Conservation (phyloP, 2,329 filamentous ascomycete species). For the Ophiocordyceps camponoti-rufipedis region DNA sequence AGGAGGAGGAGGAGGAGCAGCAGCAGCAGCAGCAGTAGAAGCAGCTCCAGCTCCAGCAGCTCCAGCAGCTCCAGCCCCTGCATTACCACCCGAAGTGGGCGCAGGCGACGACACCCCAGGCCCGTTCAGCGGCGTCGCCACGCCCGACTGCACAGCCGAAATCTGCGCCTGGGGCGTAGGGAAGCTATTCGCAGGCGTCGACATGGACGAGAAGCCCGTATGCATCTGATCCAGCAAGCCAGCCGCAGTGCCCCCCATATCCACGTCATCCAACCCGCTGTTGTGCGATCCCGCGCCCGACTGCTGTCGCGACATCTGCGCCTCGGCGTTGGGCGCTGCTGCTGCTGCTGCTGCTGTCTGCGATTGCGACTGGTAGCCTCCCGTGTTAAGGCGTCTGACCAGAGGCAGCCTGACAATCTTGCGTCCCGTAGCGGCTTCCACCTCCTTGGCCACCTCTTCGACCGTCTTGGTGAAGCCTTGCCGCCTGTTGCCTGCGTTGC, state of each 20-base stretch:
- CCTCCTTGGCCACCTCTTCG: slow-evolving; percentile 55
- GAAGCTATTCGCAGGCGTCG: slow-evolving; percentile 42
- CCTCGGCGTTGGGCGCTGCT: slow-evolving; percentile 11
- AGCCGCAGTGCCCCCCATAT: slow-evolving; percentile 46
- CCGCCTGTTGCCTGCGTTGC: slow-evolving; percentile 18
- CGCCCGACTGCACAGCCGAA: slow-evolving; percentile 36
- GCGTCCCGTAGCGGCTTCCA: slow-evolving; percentile 54
- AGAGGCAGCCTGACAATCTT: slow-evolving; percentile 45
- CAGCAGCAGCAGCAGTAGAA: background rate
- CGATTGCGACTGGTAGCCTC: slow-evolving; percentile 49
- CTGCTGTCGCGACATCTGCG: slow-evolving; percentile 30
- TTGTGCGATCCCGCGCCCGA: slow-evolving; percentile 38
- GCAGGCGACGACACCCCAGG: slow-evolving; percentile 27
- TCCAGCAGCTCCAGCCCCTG: no score
- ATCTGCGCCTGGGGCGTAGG: slow-evolving; percentile 40
- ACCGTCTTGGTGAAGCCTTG: slow-evolving; percentile 32
- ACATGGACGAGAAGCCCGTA: slow-evolving; percentile 37
- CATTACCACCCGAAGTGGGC: slow-evolving; percentile 1
- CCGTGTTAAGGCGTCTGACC: slow-evolving; percentile 57
- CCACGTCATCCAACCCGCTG: slow-evolving; percentile 42
- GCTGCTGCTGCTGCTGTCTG: background rate
- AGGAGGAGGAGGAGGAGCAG: background rate
- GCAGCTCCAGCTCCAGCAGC: no score
- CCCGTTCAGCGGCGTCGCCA: slow-evolving; percentile 34
- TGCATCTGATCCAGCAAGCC: slow-evolving; percentile 53